Evolutionary conservation across 768 basidiomycete species (phyloP).

Genomic region (Boletellus ananiceps): DNA sequence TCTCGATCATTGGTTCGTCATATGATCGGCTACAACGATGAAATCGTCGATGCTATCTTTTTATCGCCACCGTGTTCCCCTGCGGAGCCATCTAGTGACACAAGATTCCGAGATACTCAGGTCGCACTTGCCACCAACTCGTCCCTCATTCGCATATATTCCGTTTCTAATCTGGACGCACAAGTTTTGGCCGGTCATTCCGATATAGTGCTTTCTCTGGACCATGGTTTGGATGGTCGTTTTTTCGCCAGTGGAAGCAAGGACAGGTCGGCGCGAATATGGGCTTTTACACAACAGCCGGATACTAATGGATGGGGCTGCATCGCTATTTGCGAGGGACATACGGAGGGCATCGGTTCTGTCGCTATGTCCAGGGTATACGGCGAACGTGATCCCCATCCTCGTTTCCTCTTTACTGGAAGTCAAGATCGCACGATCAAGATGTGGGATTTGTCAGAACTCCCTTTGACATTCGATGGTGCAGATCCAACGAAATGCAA

Average conservation of each 20-base stretch:
- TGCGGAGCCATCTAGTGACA: constrained; percentile 14
- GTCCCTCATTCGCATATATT: constrained; percentile 88
- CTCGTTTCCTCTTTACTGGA: constrained; percentile 85
- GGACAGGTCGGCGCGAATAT: constrained; percentile 82
- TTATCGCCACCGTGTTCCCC: constrained; percentile 45
- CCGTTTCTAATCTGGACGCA: constrained; percentile 69
- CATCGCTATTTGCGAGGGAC: constrained; percentile 86
- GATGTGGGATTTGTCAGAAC: constrained; percentile 86
- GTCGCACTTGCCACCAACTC: constrained; percentile 98
- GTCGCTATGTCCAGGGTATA: constrained; percentile 65
- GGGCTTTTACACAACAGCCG: constrained; percentile 43
- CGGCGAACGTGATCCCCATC: constrained; percentile 22
- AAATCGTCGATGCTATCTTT: constrained; percentile 88
- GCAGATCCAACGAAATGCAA: constrained; percentile 47
- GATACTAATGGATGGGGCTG: constrained; percentile 45
- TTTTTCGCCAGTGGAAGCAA: constrained; percentile 90
- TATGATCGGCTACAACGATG: constrained; percentile 95
- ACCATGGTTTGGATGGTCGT: constrained; percentile 58
- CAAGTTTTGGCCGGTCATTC: constrained; percentile 84
- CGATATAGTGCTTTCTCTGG: constrained; percentile 87
- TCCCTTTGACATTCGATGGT: constrained; percentile 33
- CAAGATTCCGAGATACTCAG: constrained; percentile 52
- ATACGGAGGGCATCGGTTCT: constrained; percentile 90
- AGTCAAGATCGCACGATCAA: constrained; percentile 97
- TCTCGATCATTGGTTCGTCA: constrained; percentile 66